Percentiles rank a stretch among this genome's conserved stretches.
These are phyloP conservation scores for Cardamine chenopodiifolia DNA, from an alignment of 345 rosid species.

Conservation along the genomic window DNA sequence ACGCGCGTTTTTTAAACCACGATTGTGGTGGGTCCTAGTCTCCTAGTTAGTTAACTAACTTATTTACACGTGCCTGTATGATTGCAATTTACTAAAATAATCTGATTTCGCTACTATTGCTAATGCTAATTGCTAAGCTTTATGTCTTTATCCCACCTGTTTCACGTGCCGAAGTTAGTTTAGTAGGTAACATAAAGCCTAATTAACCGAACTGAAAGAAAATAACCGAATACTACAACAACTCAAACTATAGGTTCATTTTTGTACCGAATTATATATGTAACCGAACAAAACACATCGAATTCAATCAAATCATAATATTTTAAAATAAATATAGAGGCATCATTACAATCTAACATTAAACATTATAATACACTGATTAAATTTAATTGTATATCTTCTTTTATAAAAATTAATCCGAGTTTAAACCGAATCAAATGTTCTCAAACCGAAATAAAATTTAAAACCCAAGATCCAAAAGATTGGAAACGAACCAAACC, in stretches of 20 bases:
- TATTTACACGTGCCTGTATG: too few species aligned
- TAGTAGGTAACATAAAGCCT: background rate
- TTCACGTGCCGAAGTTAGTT: background rate
- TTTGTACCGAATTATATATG: background rate
- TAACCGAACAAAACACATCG: background rate
- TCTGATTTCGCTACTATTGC: too few species aligned
- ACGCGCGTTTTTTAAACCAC: conserved; percentile 28
- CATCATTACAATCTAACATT: background rate
- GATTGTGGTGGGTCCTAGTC: background rate
- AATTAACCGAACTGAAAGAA: background rate
- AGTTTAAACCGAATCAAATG: background rate
- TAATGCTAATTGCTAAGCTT: too few species aligned
- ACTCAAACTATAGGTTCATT: background rate
- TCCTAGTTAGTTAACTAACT: background rate
- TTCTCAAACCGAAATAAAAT: background rate
- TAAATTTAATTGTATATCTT: too few species aligned
- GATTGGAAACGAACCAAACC: conserved; percentile 16
- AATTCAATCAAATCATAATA: background rate
- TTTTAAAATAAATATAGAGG: background rate
- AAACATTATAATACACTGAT: too few species aligned
- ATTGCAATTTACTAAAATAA: too few species aligned
- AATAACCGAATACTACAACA: background rate
- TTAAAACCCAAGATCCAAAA: too few species aligned
- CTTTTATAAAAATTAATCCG: background rate
- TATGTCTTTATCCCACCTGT: background rate